Percentiles rank a stretch among this genome's conserved stretches.
phyloP scores from a whole-genome alignment of 1,139 yeast species.

The Arxiozyma telluris region DNA sequence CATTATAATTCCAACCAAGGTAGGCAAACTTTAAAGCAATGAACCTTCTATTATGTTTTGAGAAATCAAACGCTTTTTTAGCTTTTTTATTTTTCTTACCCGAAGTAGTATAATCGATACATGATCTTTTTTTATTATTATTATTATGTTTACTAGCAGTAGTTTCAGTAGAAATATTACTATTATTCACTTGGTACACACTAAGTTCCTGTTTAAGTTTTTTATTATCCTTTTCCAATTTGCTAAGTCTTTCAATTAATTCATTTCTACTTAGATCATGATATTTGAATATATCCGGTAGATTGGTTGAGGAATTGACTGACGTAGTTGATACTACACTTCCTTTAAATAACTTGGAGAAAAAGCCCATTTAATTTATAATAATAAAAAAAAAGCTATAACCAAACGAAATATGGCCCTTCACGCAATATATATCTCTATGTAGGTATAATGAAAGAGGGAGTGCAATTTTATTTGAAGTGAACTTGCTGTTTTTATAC shows the following conservation, averaged over 20 bases:
- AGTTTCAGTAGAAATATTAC: background rate
- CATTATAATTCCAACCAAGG: slow-evolving; percentile 89
- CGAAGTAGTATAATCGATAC: background rate
- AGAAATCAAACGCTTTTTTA: slow-evolving; percentile 55
- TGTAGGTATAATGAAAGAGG: background rate
- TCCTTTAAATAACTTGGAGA: slow-evolving; percentile 7
- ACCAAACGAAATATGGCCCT: background rate
- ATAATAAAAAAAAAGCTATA: no score
- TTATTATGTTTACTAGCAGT: background rate
- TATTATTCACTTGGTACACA: background rate
- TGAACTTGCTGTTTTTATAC: background rate
- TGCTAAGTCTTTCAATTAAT: slow-evolving; percentile 31
- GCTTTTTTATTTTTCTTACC: slow-evolving; percentile 9
- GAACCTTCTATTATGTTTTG: slow-evolving; percentile 55
- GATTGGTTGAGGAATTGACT: background rate
- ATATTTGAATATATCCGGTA: slow-evolving; percentile 16
- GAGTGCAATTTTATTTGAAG: background rate
- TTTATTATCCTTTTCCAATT: slow-evolving; percentile 19
- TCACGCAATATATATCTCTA: background rate
- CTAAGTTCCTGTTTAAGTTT: background rate
- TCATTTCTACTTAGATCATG: slow-evolving; percentile 35
- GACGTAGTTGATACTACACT: background rate
- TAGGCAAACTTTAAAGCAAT: slow-evolving; percentile 80
- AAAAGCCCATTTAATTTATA: slow-evolving; percentile 3
- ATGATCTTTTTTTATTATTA: slow-evolving; percentile 8